Percentiles rank a stretch among this genome's conserved stretches.
phyloP scores from a whole-genome alignment of 2,329 filamentous ascomycete genomes.

The Pyrenochaeta sp. region DNA sequence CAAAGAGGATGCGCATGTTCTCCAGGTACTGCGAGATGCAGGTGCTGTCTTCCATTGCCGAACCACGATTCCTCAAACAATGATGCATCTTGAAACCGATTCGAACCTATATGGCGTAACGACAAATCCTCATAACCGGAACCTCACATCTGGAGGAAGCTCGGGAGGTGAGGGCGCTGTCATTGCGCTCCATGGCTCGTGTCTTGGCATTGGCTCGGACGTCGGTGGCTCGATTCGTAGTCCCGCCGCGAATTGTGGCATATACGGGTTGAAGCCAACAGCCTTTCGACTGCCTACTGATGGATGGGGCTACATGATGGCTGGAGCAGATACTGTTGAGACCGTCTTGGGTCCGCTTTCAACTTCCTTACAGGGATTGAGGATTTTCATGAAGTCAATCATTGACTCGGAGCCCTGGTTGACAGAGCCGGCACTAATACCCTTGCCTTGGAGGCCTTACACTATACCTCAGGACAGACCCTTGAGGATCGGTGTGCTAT shows the following conservation, averaged over 20 bases:
- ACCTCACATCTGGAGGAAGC: conserved; percentile 61
- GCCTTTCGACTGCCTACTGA: conserved; percentile 54
- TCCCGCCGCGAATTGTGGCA: conserved; percentile 43
- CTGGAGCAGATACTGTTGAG: conserved; percentile 57
- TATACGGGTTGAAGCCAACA: conserved; percentile 54
- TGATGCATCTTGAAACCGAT: conserved; percentile 63
- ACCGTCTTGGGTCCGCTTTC: conserved; percentile 63
- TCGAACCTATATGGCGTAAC: conserved; percentile 62
- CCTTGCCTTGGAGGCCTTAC: conserved; percentile 63
- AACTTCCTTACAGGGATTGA: conserved; percentile 61
- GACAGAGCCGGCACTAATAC: conserved; percentile 64
- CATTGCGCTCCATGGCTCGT: conserved; percentile 60
- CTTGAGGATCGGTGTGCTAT: conserved; percentile 68
- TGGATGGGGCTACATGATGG: conserved; percentile 55
- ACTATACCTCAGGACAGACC: conserved; percentile 24
- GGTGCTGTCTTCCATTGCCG: conserved; percentile 62
- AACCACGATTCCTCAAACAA: conserved; percentile 64
- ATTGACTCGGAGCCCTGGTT: conserved; percentile 65
- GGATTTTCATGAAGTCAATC: conserved; percentile 62
- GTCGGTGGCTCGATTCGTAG: conserved; percentile 59
- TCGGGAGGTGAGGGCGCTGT: conserved; percentile 67
- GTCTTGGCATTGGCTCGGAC: conserved; percentile 66
- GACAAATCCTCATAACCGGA: conserved; percentile 62
- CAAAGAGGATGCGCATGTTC: conserved; percentile 17
- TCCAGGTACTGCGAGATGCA: conserved; percentile 29